phyloP scores from a whole-genome alignment of 2,329 filamentous ascomycete species.

The Plenodomus tracheiphilus region DNA sequence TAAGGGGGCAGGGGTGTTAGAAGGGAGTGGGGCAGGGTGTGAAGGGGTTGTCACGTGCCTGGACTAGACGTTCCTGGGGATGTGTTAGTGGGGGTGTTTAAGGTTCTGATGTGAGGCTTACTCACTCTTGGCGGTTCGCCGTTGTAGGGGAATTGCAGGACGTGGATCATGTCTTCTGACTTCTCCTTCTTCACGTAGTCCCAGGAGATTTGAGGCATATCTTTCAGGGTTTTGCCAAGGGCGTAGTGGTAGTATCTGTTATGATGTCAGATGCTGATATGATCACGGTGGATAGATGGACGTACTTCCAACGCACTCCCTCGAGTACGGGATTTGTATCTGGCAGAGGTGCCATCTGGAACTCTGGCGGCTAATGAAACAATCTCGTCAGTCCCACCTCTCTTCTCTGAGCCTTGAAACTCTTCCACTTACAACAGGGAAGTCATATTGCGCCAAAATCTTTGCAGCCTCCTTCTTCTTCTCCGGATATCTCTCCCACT shows the following conservation, averaged over 20 bases:
- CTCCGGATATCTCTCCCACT: slow-evolving; percentile 58
- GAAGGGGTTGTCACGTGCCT: slow-evolving; percentile 23
- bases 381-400: neutral
- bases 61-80: slow-evolving; percentile 55
- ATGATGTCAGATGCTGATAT: slow-evolving; percentile 1
- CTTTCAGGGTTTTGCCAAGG: slow-evolving; percentile 42
- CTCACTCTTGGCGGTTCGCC: slow-evolving; percentile 47
- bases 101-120: neutral
- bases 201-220: slow-evolving; percentile 60
- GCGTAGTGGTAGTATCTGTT: slow-evolving; percentile 48
- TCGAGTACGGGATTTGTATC: slow-evolving; percentile 50
- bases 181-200: slow-evolving; percentile 51
- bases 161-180: slow-evolving; percentile 51
- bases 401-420: neutral
- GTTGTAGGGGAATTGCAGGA: slow-evolving; percentile 54
- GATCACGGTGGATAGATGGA: neutral
- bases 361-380: slow-evolving; percentile 45
- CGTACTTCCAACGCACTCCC: slow-evolving; percentile 50
- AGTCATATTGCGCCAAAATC: slow-evolving; percentile 57
- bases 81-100: neutral
- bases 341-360: slow-evolving; percentile 48
- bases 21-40: neutral
- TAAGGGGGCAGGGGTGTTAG: slow-evolving; percentile 18
- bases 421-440: slow-evolving; percentile 45
- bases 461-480: slow-evolving; percentile 64